Percentiles rank a stretch among this genome's conserved stretches.
Conservation (phyloP, 2,329 filamentous ascomycete species). For the Xylariaceae sp. region DNA sequence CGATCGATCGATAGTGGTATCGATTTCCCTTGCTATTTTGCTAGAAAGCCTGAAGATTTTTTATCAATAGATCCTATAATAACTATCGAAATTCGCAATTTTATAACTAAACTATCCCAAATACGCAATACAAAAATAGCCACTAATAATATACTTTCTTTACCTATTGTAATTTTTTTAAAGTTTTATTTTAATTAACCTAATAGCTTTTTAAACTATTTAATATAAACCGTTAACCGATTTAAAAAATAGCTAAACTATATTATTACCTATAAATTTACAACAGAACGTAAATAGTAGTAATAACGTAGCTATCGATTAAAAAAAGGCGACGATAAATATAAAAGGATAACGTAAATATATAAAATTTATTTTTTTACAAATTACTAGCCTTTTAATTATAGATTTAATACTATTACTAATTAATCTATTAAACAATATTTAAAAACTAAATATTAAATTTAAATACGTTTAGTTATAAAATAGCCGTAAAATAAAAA, state of each 20-base stretch:
- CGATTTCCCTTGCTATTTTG: background rate
- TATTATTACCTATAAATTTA: background rate
- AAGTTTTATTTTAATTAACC: background rate
- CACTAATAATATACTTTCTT: background rate
- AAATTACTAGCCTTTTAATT: background rate
- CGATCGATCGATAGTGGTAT: background rate
- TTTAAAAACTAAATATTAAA: background rate
- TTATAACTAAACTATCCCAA: background rate
- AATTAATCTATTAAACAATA: background rate
- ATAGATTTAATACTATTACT: background rate
- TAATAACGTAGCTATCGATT: background rate
- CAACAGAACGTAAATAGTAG: background rate
- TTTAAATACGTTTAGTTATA: background rate
- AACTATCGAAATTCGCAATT: background rate
- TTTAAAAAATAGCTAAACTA: conserved; percentile 1
- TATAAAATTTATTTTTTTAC: background rate
- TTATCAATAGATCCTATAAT: background rate
- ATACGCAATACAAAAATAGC: background rate
- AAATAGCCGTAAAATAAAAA: background rate
- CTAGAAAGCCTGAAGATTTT: background rate
- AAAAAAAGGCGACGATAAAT: background rate
- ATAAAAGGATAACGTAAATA: background rate
- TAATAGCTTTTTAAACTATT: conserved; percentile 1
- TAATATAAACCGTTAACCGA: background rate
- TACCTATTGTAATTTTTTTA: background rate